Conservation (phyloP, 129 eudicot species). For the Artemisia annua region DNA sequence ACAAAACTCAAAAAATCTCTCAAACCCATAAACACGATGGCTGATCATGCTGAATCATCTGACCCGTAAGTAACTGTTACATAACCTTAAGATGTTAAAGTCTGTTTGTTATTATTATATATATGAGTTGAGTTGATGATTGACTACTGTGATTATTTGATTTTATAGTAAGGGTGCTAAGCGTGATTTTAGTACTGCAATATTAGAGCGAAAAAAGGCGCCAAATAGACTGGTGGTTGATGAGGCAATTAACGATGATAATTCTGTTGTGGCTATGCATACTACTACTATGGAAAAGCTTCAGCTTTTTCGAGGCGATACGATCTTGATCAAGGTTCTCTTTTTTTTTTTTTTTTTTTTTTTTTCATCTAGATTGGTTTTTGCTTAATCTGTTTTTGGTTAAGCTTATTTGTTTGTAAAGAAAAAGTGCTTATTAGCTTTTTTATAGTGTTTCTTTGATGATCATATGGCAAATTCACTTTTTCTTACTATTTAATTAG, state of each 20-base stretch:
- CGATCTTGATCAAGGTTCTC: slow-evolving; percentile 66
- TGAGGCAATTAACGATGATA: slow-evolving; percentile 83
- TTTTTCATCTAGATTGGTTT: neutral
- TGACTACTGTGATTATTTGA: neutral
- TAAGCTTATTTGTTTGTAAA: too few species aligned
- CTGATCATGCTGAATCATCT: slow-evolving; percentile 72
- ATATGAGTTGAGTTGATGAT: neutral
- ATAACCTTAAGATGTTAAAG: neutral
- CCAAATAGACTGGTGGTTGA: slow-evolving; percentile 81
- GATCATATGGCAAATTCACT: too few species aligned
- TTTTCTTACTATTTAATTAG: too few species aligned
- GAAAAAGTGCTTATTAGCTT: too few species aligned
- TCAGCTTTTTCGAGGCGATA: slow-evolving; percentile 89
- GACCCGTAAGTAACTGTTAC: slow-evolving; percentile 49
- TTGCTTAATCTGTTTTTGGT: neutral
- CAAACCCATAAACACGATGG: neutral
- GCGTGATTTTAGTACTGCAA: slow-evolving; percentile 83
- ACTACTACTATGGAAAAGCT: slow-evolving; percentile 92
- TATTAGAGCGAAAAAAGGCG: slow-evolving; percentile 83
- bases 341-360: neutral
- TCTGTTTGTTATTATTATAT: neutral
- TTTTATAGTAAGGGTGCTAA: slow-evolving; percentile 66
- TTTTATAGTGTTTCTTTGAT: too few species aligned
- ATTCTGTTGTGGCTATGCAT: slow-evolving; percentile 76
- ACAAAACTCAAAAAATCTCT: too few species aligned